A percentile compares a stretch with the other conserved stretches of the same genome.
Conservation (phyloP, 2,329 filamentous ascomycete genomes). For the Ophiostoma tasmaniense region DNA sequence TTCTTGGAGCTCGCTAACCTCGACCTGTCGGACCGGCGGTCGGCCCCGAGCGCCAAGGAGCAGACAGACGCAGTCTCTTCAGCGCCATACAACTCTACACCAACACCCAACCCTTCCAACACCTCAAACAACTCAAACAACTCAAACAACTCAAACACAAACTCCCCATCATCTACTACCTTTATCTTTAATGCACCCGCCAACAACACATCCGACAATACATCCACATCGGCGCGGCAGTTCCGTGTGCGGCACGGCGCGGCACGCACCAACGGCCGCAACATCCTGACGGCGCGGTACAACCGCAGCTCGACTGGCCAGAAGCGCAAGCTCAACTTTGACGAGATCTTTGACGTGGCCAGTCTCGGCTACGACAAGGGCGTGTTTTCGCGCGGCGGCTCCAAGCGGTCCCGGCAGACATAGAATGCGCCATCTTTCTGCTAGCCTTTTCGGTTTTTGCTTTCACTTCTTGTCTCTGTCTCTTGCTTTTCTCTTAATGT, state of each 20-base stretch:
- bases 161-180: not conserved
- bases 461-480: not conserved
- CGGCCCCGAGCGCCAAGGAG: slow-evolving; percentile 18
- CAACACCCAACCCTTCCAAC: not conserved
- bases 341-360: slow-evolving; percentile 66
- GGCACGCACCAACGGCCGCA: slow-evolving; percentile 23
- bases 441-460: not conserved
- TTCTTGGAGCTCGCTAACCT: slow-evolving; percentile 55
- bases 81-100: not conserved
- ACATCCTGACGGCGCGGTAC: slow-evolving; percentile 34
- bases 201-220: slow-evolving; percentile 15
- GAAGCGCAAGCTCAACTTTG: slow-evolving; percentile 65
- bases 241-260: slow-evolving; percentile 20
- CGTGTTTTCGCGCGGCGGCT: slow-evolving; percentile 37
- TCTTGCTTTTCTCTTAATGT: not conserved
- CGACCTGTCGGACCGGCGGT: slow-evolving; percentile 45
- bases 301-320: slow-evolving; percentile 54
- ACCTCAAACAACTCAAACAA: not conserved
- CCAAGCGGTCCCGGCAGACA: slow-evolving; percentile 44
- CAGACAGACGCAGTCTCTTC: not conserved
- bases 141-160: not conserved
- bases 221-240: slow-evolving; percentile 10
- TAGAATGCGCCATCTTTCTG: slow-evolving; percentile 21
- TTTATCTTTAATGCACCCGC: slow-evolving; percentile 12
- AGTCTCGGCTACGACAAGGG: slow-evolving; percentile 53